phyloP scores from a whole-genome alignment of 148 eudicot genomes.

The Rhododendron griersonianum region DNA sequence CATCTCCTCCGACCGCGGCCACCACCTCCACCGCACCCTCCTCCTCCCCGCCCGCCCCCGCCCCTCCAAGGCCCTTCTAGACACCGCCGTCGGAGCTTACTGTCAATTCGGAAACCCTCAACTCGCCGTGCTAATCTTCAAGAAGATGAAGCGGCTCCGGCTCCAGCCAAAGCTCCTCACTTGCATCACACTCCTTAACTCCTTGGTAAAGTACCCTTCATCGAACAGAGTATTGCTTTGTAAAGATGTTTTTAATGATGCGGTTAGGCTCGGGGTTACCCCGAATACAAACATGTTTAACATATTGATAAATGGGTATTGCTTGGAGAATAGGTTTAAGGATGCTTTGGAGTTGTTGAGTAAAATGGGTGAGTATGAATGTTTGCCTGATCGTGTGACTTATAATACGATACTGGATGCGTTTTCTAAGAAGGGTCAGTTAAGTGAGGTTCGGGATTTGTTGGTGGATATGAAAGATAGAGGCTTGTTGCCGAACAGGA shows the following conservation, averaged over 20 bases:
- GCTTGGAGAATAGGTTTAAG: slow-evolving; percentile 40
- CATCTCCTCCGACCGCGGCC: slow-evolving; percentile 45
- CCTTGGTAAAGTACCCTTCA: slow-evolving; percentile 54
- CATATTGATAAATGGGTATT: slow-evolving; percentile 67
- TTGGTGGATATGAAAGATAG: slow-evolving; percentile 61
- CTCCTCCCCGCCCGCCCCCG: slow-evolving; percentile 44
- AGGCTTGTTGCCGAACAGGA: slow-evolving; percentile 48
- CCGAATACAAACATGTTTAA: slow-evolving; percentile 57
- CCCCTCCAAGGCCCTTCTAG: slow-evolving; percentile 44
- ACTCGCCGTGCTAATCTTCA: slow-evolving; percentile 54
- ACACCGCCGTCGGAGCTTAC: slow-evolving; percentile 57
- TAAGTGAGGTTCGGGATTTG: slow-evolving; percentile 60
- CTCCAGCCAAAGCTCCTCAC: slow-evolving; percentile 49
- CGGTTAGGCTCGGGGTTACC: slow-evolving; percentile 33
- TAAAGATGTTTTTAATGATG: slow-evolving; percentile 49
- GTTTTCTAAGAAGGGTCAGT: slow-evolving; percentile 59
- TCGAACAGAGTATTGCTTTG: slow-evolving; percentile 26
- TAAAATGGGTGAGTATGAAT: slow-evolving; percentile 39
- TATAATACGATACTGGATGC: slow-evolving; percentile 70
- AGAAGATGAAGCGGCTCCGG: slow-evolving; percentile 54
- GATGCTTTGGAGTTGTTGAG: slow-evolving; percentile 56
- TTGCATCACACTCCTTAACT: slow-evolving; percentile 51
- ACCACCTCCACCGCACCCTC: slow-evolving; percentile 48
- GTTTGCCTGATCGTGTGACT: slow-evolving; percentile 63
- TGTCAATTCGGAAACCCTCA: slow-evolving; percentile 48